Evolutionary conservation across 176 grass and related monocot species (phyloP), one percentile per base, ranked within the genome.

Genomic region (Luzula sylvatica): DNA sequence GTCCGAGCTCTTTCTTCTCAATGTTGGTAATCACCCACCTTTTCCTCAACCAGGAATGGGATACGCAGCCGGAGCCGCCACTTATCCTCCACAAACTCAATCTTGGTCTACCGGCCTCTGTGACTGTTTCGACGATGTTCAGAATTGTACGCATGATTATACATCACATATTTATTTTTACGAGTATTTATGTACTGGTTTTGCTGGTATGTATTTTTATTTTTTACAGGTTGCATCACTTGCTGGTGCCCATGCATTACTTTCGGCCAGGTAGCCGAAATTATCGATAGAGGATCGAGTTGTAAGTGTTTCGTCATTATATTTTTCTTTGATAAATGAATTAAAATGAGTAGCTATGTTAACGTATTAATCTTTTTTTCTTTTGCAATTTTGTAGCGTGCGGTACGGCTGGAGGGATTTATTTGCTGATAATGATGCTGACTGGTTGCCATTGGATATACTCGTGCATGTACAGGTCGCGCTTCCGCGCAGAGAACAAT

Each of bases 201-300:
- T 1, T 23, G n/a, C n/a, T 30, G 3, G 23, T 2, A 44, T 42
- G 52, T 61, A n/a, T n/a, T n/a, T n/a, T n/a, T n/a, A n/a, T 4
- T 46, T 20, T 35, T 46, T 28, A 42, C 49, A 75, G 83, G 73
- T 7, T 94, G 74, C 59, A 0, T 83, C 26, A 80, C 87, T 1
- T 83, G 11, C 7, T 83, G 68, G 7, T 94, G 78, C 71, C 87
- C 78, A 1, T 87, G 78, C 71, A 56, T 94, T 44, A 83, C 78
- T 1, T 87, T 94, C 51, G 87, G 78, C 2, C 54, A 62, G 15
- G 20, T 87, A 3, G 87, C 87, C 13, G 87, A 94, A 72, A 76
- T 87, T 1, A 63, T 83, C 14, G 87, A 94, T 58, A 13, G 43
- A 52, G 87, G 87, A 2, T 4, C 67, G 7, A 56, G 70, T 32